Evolutionary conservation across 371 early-diverging fungal species (phyloP), one percentile per base, ranked within the genome.

Genomic region (Batrachochytrium dendrobatidis): DNA sequence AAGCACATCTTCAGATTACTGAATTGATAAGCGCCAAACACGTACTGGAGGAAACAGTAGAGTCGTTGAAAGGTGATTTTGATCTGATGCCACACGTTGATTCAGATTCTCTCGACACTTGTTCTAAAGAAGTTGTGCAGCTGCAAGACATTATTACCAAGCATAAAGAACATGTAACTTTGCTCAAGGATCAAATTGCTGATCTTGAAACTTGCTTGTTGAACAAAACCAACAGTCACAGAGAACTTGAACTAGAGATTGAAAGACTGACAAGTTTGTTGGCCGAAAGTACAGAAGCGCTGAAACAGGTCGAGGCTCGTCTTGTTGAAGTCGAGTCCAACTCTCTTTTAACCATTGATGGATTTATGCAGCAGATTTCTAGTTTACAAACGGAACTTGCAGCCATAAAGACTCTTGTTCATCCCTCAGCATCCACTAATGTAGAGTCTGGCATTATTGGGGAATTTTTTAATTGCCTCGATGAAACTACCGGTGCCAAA

Each of bases 281-380:
- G 10, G 30, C 30, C 28, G 25, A 3, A 18, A 7, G 51, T 22
- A 24, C 3, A 3, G n/a, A 3, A 3, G 51, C 51, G 3, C 51
- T 51, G 3, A 6, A 3, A 6, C n/a, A 51, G 4, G 10, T 51
- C 10, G 8, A 51, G 30, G 43, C 35, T 0, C 20, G 30, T 8
- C 15, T 29, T 29, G 30, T 8, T 34, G 34, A 26, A 18, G 7
- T 22, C 28, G 26, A 49, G 0, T 1, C 2, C 18, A 45, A 48
- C 17, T 56, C 46, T 28, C n/a, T 3, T 12, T 10, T 28, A 1
- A 51, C 59, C 24, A 4, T 64, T 22, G 43, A 55, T 10, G 29
- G 34, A 6, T 18, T 68, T 29, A 35, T 49, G 3, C 59, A 32
- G 31, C 51, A 68, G 52, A 22, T 54, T 12, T 24, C 31, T 24